Evolutionary conservation across 106 monocot species (phyloP).

Genomic region (Dioscorea dumetorum): DNA sequence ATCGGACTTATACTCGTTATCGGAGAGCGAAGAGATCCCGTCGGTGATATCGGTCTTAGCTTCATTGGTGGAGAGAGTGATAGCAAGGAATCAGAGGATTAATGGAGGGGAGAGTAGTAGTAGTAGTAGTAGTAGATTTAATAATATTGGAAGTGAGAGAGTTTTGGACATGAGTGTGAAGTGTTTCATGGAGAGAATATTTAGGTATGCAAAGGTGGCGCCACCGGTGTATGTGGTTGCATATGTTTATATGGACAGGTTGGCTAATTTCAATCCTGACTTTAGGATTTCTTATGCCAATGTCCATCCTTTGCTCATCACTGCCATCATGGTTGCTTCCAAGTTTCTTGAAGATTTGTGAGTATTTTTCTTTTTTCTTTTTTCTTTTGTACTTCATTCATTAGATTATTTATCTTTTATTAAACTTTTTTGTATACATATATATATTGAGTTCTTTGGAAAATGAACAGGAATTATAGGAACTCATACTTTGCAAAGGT

Average conservation of each 20-base stretch:
- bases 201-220: slow-evolving; percentile 40
- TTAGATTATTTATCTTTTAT: neutral
- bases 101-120: slow-evolving; percentile 4
- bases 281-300: slow-evolving; percentile 19
- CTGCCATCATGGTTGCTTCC: slow-evolving; percentile 59
- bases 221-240: slow-evolving; percentile 75
- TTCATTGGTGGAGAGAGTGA: slow-evolving; percentile 50
- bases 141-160: slow-evolving; percentile 16
- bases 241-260: slow-evolving; percentile 71
- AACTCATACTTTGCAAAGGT: slow-evolving; percentile 67
- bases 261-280: slow-evolving; percentile 33
- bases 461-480: slow-evolving; percentile 37
- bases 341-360: slow-evolving; percentile 78
- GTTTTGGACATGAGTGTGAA: slow-evolving; percentile 62
- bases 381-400: neutral
- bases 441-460: neutral
- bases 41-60: slow-evolving; percentile 68
- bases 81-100: slow-evolving; percentile 30
- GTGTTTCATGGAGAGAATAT: slow-evolving; percentile 62
- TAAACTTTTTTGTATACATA: neutral
- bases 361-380: slow-evolving; percentile 1
- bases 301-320: slow-evolving; percentile 47
- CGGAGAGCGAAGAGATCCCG: slow-evolving; percentile 21
- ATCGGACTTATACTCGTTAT: slow-evolving; percentile 38
- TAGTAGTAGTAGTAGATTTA: slow-evolving; percentile 19